These are phyloP conservation scores for Penicillium sp. DNA, from an alignment of 2,329 filamentous ascomycete species.

Conservation along the genomic window DNA sequence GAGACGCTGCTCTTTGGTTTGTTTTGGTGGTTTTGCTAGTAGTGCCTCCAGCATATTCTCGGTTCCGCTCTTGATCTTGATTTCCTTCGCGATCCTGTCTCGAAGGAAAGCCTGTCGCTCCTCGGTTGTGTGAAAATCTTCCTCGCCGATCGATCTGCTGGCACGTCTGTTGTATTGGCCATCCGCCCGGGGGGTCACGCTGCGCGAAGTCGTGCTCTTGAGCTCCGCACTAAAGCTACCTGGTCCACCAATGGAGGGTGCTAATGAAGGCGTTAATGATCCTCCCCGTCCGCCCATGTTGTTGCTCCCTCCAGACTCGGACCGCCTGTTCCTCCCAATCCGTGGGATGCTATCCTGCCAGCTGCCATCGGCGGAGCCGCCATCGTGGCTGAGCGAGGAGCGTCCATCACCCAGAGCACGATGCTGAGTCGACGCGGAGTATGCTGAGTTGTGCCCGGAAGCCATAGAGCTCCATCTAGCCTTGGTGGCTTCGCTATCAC, in stretches of 20 bases:
- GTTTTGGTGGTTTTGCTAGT: constrained; percentile 91
- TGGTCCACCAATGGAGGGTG: constrained; percentile 64
- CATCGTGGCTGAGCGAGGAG: constrained; percentile 39
- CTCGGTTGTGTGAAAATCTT: constrained; percentile 61
- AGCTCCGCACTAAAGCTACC: constrained; percentile 90
- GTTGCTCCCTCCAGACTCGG: constrained; percentile 56
- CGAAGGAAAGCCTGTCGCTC: constrained; percentile 71
- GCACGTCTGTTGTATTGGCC: constrained; percentile 48
- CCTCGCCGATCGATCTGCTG: constrained; percentile 57
- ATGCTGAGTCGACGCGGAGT: constrained; percentile 42
- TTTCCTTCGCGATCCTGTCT: constrained; percentile 87
- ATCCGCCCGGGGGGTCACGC: constrained; percentile 58
- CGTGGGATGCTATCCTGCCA: constrained; percentile 35
- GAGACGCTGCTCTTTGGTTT: constrained; percentile 79
- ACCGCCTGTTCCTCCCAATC: constrained; percentile 44
- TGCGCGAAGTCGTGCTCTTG: constrained; percentile 65
- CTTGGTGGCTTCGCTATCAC: constrained; percentile 33
- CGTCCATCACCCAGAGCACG: constrained; percentile 37
- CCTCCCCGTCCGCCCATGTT: constrained; percentile 61
- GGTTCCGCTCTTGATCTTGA: constrained; percentile 96
- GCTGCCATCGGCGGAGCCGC: constrained; percentile 37
- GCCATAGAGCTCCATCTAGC: constrained; percentile 47
- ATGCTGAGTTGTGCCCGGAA: constrained; percentile 42
- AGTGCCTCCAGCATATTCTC: constrained; percentile 97
- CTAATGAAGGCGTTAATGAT: constrained; percentile 39